These are phyloP conservation scores for Backusella luteola DNA, from an alignment of 192 early-diverging fungal genomes.

Conservation along the genomic window DNA sequence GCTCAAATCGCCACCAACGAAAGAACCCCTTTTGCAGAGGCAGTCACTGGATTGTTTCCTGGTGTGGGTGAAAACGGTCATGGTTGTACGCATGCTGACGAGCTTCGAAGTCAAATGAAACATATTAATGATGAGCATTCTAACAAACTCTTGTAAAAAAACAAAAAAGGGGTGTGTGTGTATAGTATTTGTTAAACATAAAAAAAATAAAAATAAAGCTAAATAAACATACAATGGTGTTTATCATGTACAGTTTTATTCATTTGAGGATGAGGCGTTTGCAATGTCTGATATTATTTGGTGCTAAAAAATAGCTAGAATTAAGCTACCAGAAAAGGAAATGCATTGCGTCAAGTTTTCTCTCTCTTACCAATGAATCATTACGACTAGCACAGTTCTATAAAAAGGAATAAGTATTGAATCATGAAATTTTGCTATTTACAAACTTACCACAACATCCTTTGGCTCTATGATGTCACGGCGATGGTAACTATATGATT, in stretches of 20 bases:
- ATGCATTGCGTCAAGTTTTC: background rate
- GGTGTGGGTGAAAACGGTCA: slow-evolving; percentile 6
- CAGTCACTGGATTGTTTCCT: slow-evolving; percentile 30
- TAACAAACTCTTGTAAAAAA: slow-evolving; percentile 6
- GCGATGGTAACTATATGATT: background rate
- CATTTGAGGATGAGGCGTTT: background rate
- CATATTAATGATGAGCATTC: background rate
- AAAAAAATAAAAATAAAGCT: background rate
- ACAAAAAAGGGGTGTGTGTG: background rate
- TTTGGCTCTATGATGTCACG: background rate
- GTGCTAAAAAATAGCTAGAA: background rate
- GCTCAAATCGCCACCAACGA: background rate
- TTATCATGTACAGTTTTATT: background rate
- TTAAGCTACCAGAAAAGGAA: background rate
- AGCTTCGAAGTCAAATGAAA: slow-evolving; percentile 24
- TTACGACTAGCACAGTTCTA: background rate
- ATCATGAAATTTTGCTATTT: too few species aligned
- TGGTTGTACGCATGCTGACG: slow-evolving; percentile 30
- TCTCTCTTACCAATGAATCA: background rate
- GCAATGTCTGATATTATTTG: background rate
- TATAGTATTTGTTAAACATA: background rate
- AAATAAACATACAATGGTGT: background rate
- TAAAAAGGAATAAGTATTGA: background rate
- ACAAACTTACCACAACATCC: background rate
- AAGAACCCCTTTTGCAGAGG: slow-evolving; percentile 23